Base-by-base conservation (phyloP, 805 yeast species). In the Candida ficus region DNA sequence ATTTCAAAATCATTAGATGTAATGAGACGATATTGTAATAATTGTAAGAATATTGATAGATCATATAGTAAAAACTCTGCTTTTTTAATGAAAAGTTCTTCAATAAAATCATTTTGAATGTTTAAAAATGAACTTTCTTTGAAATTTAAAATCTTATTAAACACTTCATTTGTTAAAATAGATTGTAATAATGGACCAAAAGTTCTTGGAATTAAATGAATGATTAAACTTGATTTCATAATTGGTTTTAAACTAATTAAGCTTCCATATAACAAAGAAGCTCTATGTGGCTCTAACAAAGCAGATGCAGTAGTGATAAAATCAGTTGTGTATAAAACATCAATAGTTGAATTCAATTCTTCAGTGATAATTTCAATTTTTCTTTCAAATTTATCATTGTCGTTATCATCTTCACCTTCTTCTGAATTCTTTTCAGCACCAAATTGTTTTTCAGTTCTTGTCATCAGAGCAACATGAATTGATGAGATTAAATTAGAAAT, bases 1-100 rank as follows among this genome's bases (percentile, higher is more conserved):
- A 80, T 60, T 48, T 80, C 90, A 10, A 65, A 61, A 53, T 85
- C 95, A 47, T 77, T 81, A 2, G 85, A 73, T 8, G 84, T 76
- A 20, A 76, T 70, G 31, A 84, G 59, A 75, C 84, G 75, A 50
- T 79, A 82, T 1, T 88, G 77, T 44, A 78, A 71, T 9, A 83
- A 53, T 47, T 83, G 87, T 42, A 81, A 67, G 44, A 79, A 73
- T 1, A 80, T 54, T 33, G 63, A 67, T 2, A 83, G 54, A 25
- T 63, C 62, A 25, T 53, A 45, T 44, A 56, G 54, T n/a, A 56
- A 31, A 35, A 60, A 52, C 23, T 47, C 37, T 4, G 38, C 33
- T 21, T 38, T 40, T 12, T 38, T 25, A 6, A 26, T 11, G n/a
- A 47, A 42, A 7, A 42, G 6, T 3, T 43, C 34, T 6, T 27